Evolutionary conservation across 768 basidiomycete species (phyloP), one percentile per base, ranked within the genome.

Genomic region (Omphalotus guepiniiformis): DNA sequence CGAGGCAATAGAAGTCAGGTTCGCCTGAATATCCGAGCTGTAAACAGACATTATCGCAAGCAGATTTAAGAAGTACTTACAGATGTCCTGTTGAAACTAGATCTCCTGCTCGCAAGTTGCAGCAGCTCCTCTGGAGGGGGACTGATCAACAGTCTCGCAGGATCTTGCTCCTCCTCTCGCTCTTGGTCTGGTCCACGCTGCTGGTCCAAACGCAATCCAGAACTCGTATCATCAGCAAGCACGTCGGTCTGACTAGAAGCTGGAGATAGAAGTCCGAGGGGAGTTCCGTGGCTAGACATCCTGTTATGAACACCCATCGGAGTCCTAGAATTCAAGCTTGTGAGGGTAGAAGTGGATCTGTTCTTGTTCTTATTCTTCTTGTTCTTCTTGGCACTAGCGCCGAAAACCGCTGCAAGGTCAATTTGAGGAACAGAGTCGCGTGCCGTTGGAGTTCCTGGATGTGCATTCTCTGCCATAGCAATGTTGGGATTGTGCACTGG

Each of bases 61-160:
- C 53, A 42, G 23, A 45, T 12, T 18, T 40, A 43, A 18, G 47
- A 9, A 39, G 16, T 12, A 59, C 56, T 40, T 36, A 64, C 60
- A 26, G 56, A 55, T 16, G 56, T 49, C 29, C 58, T 55, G 45
- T 64, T 59, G 36, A 58, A 61, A 51, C 43, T 39, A 55, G 39
- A 45, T 32, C 37, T 50, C 23, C 36, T 52, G 48, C 47, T 28
- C 34, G 41, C 23, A 19, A 37, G 16, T 34, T 61, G 52, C 7
- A 80, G 59, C 1, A 64, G 66, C 52, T 84, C 82, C 53, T 84
- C 82, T 2, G 82, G 82, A 2, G 82, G 82, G 2, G 81, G 82
- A 53, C 81, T 82, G 50, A 84, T 80, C 30, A 72, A 52, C 58
- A 65, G 65, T 43, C 58, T 55, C 1, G 63, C 26, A 43, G 54